Conservation (phyloP, 164 flowering plant species). For the Houttuynia cordata region DNA sequence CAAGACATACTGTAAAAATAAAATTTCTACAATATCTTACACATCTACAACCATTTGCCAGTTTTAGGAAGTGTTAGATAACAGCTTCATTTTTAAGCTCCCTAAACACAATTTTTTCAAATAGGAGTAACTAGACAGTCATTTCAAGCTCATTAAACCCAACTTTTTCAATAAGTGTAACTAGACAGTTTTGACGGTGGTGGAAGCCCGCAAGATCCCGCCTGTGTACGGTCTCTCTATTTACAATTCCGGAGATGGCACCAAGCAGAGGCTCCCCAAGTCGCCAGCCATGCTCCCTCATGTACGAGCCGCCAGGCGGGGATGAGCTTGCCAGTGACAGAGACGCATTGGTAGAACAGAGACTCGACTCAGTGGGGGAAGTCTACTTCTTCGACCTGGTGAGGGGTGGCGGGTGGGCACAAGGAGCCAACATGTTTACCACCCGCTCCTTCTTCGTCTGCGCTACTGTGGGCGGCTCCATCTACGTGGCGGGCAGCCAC, state of each 20-base stretch:
- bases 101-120: no score
- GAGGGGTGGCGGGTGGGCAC: conserved; percentile 10
- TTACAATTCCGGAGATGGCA: conserved; percentile 4
- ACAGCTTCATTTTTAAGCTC: no score
- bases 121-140: no score
- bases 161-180: no score
- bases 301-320: conserved; percentile 13
- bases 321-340: conserved; percentile 13
- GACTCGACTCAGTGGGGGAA: conserved; percentile 16
- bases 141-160: no score
- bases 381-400: conserved; percentile 15
- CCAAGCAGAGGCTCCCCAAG: conserved; percentile 10
- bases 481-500: conserved; percentile 22
- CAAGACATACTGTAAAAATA: no score
- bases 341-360: conserved; percentile 26
- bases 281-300: not conserved
- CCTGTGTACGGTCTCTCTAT: conserved; percentile 17
- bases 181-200: no score
- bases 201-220: no score
- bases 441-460: conserved; percentile 22
- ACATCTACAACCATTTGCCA: no score
- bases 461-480: conserved; percentile 7
- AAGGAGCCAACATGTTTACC: conserved; percentile 12
- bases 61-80: no score
- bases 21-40: no score